Conservation (phyloP, 805 yeast genomes). For the Saccharomycopsis microspora region DNA sequence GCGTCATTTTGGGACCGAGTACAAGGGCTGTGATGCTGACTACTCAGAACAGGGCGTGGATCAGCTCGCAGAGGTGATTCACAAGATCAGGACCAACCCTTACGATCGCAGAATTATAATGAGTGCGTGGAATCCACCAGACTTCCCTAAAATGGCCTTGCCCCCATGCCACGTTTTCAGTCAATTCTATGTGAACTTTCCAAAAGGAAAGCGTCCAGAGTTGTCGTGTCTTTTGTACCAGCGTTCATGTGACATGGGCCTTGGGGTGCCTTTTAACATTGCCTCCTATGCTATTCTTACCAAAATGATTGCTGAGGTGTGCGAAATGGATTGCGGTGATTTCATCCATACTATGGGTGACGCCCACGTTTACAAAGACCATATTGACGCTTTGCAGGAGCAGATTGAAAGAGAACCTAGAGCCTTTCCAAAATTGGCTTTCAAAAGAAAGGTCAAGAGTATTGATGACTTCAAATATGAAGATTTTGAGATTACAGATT, state of each 20-base stretch:
- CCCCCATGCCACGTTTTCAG: conserved; percentile 98
- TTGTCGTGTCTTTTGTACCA: conserved; percentile 87
- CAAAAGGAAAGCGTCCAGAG: conserved; percentile 48
- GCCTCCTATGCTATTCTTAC: conserved; percentile 93
- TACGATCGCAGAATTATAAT: conserved; percentile 88
- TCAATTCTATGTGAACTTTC: conserved; percentile 87
- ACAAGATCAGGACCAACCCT: conserved; percentile 77
- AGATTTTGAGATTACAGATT: conserved; percentile 73
- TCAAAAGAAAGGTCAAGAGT: conserved; percentile 51
- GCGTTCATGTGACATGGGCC: conserved; percentile 98
- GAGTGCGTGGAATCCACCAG: conserved; percentile 99
- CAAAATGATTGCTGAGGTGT: conserved; percentile 91
- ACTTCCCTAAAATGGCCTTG: conserved; percentile 84
- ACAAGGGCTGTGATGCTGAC: conserved; percentile 75
- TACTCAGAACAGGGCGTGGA: conserved; percentile 85
- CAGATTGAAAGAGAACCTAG: conserved; percentile 71
- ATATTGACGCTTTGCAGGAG: conserved; percentile 77
- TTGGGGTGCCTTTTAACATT: conserved; percentile 98
- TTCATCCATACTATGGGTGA: conserved; percentile 95
- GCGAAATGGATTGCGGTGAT: conserved; percentile 91
- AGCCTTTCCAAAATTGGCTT: conserved; percentile 65
- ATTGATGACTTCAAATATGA: conserved; percentile 87
- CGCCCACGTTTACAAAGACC: conserved; percentile 90
- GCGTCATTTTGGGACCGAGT: conserved; percentile 98
- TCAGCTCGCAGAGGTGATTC: conserved; percentile 71